Percentiles rank a stretch among this genome's conserved stretches.
Conservation (phyloP, 2,329 filamentous ascomycete species). For the Hypoxylon sp. region DNA sequence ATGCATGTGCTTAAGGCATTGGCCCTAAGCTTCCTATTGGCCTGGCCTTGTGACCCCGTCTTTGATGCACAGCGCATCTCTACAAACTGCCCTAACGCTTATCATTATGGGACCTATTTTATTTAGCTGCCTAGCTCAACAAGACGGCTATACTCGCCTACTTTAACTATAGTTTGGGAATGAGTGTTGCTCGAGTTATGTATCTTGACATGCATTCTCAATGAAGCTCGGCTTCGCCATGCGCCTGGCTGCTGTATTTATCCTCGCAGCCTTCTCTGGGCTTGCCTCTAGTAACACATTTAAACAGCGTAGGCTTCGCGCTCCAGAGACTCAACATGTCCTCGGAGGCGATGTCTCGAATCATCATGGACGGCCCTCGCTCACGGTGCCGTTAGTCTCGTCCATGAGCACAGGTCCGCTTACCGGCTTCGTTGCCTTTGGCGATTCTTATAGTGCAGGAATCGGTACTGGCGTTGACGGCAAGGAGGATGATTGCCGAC, state of each 20-base stretch:
- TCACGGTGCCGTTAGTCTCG: conserved; percentile 8
- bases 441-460: conserved; percentile 65
- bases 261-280: conserved; percentile 7
- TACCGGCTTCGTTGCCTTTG: conserved; percentile 60
- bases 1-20: conserved; percentile 47
- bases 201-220: conserved; percentile 7
- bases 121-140: conserved; percentile 32
- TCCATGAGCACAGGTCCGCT: neutral
- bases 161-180: conserved; percentile 15
- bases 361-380: conserved; percentile 17
- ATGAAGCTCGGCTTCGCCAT: conserved; percentile 41
- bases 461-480: conserved; percentile 63
- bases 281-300: conserved; percentile 17
- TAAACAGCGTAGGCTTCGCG: conserved; percentile 17
- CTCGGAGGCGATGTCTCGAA: conserved; percentile 15
- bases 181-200: conserved; percentile 19
- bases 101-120: conserved; percentile 9
- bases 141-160: conserved; percentile 10
- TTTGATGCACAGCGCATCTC: neutral
- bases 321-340: conserved; percentile 41
- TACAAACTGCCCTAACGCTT: too few species aligned
- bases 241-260: conserved; percentile 34
- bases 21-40: conserved; percentile 34
- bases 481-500: conserved; percentile 60
- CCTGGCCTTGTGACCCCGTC: conserved; percentile 38